These are phyloP conservation scores for Colletotrichum sp. DNA, from an alignment of 2,329 filamentous ascomycete species.

Conservation along the genomic window DNA sequence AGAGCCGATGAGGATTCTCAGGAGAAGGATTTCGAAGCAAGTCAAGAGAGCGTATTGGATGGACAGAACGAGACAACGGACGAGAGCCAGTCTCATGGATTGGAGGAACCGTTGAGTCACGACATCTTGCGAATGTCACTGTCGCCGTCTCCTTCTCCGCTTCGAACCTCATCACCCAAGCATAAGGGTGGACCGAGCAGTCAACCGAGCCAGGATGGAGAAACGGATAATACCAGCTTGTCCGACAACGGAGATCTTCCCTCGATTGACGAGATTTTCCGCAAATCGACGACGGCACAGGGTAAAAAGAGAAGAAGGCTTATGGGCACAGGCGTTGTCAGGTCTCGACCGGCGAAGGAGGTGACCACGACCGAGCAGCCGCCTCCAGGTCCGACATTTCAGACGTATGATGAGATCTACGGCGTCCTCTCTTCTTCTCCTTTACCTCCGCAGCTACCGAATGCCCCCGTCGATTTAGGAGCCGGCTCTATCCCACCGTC, in stretches of 20 bases:
- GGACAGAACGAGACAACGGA: conserved; percentile 33
- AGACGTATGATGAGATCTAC: conserved; percentile 12
- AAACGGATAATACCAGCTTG: conserved; percentile 43
- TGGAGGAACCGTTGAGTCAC: neutral
- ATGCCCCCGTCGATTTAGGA: neutral
- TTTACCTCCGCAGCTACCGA: neutral
- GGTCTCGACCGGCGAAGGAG: neutral
- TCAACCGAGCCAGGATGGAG: conserved; percentile 35
- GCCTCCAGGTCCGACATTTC: neutral
- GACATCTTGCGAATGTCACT: neutral
- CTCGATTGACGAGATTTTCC: conserved; percentile 33
- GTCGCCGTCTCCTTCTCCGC: neutral
- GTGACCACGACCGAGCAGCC: neutral
- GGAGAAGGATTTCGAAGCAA: conserved; percentile 57
- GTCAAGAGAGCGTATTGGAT: conserved; percentile 43
- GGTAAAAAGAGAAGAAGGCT: neutral
- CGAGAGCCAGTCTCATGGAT: conserved; percentile 36
- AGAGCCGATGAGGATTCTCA: conserved; percentile 48
- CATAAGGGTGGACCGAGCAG: conserved; percentile 34
- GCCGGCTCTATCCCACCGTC: neutral
- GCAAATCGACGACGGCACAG: neutral
- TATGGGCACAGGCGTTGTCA: neutral
- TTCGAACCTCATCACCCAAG: conserved; percentile 16
- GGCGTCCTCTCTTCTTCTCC: conserved; percentile 1
- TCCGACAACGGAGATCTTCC: conserved; percentile 41